Conservation (phyloP, 768 basidiomycete genomes). For the Coprinopsis sp. region DNA sequence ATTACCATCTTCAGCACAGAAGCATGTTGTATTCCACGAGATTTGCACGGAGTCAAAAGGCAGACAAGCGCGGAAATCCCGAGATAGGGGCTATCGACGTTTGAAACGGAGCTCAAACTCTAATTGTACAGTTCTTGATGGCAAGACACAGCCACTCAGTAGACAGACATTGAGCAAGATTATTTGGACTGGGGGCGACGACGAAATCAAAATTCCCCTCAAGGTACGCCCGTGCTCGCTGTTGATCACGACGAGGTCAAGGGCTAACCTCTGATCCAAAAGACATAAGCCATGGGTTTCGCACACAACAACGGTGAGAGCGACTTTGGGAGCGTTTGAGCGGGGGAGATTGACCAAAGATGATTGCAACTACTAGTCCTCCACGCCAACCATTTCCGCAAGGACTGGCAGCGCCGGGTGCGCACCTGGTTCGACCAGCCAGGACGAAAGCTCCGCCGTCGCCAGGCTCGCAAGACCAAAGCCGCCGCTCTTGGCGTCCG, state of each 20-base stretch:
- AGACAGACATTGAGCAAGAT: slow-evolving; percentile 20
- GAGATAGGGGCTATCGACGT: too few species aligned
- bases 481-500: slow-evolving; percentile 88
- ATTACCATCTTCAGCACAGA: too few species aligned
- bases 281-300: slow-evolving; percentile 72
- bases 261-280: slow-evolving; percentile 23
- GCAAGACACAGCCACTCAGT: slow-evolving; percentile 43
- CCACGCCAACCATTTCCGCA: slow-evolving; percentile 92
- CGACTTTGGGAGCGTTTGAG: too few species aligned
- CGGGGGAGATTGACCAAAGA: slow-evolving; percentile 1
- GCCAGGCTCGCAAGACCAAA: slow-evolving; percentile 88
- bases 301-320: slow-evolving; percentile 72
- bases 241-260: slow-evolving; percentile 9
- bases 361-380: slow-evolving; percentile 51
- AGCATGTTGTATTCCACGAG: too few species aligned
- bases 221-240: slow-evolving; percentile 30
- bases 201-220: slow-evolving; percentile 45
- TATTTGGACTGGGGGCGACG: slow-evolving; percentile 33
- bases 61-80: not conserved
- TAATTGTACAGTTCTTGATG: slow-evolving; percentile 35
- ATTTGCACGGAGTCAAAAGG: too few species aligned
- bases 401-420: slow-evolving; percentile 98
- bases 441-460: slow-evolving; percentile 93
- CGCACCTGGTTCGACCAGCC: slow-evolving; percentile 99
- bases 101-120: too few species aligned